Evolutionary conservation across 2,329 filamentous ascomycete genomes (phyloP), one percentile per base, ranked within the genome.

Genomic region (Fusarium neocosmosporiellum): DNA sequence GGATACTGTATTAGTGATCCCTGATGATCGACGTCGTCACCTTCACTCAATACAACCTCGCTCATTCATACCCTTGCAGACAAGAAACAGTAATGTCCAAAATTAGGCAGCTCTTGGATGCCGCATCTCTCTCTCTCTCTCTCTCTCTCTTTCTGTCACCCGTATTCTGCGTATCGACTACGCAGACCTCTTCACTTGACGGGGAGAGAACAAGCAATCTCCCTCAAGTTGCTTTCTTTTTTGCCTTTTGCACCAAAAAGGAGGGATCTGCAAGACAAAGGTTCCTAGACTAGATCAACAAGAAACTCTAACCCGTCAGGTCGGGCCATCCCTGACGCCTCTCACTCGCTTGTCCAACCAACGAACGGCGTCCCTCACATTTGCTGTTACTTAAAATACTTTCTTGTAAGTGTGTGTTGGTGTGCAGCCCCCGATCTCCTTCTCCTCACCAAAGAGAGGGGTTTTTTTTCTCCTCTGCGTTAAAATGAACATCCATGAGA

Each of bases 361-460:
- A 37, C 59, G 59, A 33, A 37, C 59, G 58, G 37, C 60, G 66
- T 63, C 46, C 53, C 63, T 37, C 20, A 36, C 20, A 10, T 33
- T 31, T 3, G 14, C 9, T 59, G 29, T 67, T 73, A 48, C 71
- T 69, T 72, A 70, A 73, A 73, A 73, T 73, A 73, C 33, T 22
- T 7, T 34, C 20, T 55, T 55, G 33, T 53, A 53, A 53, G 46
- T 53, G 18, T 27, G 46, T 20, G 27, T 50, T 53, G 27, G 46
- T 53, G 46, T 50, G 46, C 18, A 50, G 41, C 41, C 53, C n/a
- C 53, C 43, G 27, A 59, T 53, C 57, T 34, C 20, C 48, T 37
- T 36, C 43, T 33, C 59, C 41, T 57, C 55, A 13, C 18, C 29
- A 16, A 43, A 46, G 18, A 66, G 59, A 18, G 34, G 24, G 53